phyloP scores from a whole-genome alignment of 257 asterid species.

The Cruciata laevipes region DNA sequence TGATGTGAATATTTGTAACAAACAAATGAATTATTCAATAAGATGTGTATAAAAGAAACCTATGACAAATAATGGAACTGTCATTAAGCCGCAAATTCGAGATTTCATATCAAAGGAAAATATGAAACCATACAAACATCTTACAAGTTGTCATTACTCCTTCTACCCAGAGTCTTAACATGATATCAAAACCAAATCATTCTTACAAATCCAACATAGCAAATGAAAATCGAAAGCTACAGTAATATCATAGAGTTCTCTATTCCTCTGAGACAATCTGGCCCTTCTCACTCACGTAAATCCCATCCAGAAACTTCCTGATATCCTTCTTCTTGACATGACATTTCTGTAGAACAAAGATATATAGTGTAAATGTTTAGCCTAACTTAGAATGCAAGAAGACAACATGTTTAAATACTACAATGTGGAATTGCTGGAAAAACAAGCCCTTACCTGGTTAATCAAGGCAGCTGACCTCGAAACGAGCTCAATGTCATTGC shows the following conservation, averaged over 20 bases:
- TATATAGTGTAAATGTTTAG: not conserved
- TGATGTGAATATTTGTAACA: too few relatives aligned
- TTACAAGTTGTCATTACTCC: too few relatives aligned
- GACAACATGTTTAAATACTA: not conserved
- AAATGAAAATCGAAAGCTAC: not conserved
- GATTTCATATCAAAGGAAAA: too few relatives aligned
- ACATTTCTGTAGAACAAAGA: conserved; percentile 46
- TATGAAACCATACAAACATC: too few relatives aligned
- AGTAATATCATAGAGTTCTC: not conserved
- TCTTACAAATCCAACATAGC: not conserved
- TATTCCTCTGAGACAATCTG: conserved; percentile 52
- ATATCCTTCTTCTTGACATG: conserved; percentile 87
- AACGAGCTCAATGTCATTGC: conserved; percentile 78
- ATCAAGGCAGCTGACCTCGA: conserved; percentile 72
- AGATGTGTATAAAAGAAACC: too few relatives aligned
- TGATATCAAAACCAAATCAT: not conserved
- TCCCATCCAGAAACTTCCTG: conserved; percentile 77
- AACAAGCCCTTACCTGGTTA: conserved; percentile 40
- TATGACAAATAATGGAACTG: too few relatives aligned
- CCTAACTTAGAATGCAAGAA: not conserved
- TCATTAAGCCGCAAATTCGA: too few relatives aligned
- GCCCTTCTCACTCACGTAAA: conserved; percentile 83
- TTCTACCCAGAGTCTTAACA: too few relatives aligned
- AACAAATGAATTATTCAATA: too few relatives aligned
- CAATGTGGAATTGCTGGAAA: not conserved